These are phyloP conservation scores for Sistotremastrum suecicum DNA, from an alignment of 768 basidiomycete species.

Conservation along the genomic window DNA sequence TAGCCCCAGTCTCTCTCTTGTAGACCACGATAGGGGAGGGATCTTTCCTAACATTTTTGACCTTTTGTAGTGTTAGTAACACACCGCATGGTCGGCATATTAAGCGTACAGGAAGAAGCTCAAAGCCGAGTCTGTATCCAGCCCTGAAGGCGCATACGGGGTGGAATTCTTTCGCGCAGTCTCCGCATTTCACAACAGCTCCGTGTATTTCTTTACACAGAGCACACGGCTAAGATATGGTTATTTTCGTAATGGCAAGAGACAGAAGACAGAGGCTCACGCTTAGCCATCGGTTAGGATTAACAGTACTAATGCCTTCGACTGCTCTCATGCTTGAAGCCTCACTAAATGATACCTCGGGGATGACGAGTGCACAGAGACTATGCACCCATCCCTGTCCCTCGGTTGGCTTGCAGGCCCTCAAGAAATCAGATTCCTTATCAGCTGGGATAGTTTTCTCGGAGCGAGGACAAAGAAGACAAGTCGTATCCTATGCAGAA, in stretches of 20 bases:
- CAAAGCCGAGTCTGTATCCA: constrained; percentile 82
- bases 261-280: constrained; percentile 26
- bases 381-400: constrained; percentile 89
- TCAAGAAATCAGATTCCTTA: constrained; percentile 40
- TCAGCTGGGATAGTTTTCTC: constrained; percentile 27
- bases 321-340: constrained; percentile 58
- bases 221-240: constrained; percentile 39
- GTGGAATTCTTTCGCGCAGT: constrained; percentile 74
- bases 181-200: constrained; percentile 70
- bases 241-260: background rate
- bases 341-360: constrained; percentile 75
- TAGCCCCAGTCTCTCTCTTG: constrained; percentile 63
- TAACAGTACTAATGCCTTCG: constrained; percentile 71
- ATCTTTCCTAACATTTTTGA: constrained; percentile 65
- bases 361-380: constrained; percentile 76
- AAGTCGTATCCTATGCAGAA: constrained; percentile 52
- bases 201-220: constrained; percentile 64
- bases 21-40: constrained; percentile 53
- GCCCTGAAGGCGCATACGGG: constrained; percentile 81
- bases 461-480: constrained; percentile 68
- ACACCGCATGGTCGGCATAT: too few species aligned
- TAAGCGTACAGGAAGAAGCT: constrained; percentile 62
- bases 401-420: constrained; percentile 81
- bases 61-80: constrained; percentile 25
- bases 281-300: constrained; percentile 55